phyloP scores from a whole-genome alignment of 2,329 filamentous ascomycete genomes.

The Sclerotinia sclerotiorum region DNA sequence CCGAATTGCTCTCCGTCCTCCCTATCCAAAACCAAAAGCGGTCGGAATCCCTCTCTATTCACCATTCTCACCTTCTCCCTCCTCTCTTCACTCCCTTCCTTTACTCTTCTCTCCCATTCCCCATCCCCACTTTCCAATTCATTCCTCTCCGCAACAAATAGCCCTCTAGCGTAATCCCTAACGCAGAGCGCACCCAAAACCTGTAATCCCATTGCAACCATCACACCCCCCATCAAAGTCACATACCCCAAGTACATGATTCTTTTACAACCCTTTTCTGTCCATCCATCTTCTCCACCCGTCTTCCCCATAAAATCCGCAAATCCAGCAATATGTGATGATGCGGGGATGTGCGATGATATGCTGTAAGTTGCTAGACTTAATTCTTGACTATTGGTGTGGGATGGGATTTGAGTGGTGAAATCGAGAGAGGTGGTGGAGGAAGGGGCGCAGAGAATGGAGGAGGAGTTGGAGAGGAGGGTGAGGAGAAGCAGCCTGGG shows the following conservation, averaged over 20 bases:
- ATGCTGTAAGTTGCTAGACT: not conserved
- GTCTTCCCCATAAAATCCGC: constrained; percentile 27
- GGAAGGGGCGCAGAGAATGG: not conserved
- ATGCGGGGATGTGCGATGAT: not conserved
- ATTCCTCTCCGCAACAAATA: constrained; percentile 29
- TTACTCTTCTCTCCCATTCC: not conserved
- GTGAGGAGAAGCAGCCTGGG: constrained; percentile 34
- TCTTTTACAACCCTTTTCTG: not conserved
- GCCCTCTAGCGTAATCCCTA: constrained; percentile 26
- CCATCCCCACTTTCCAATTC: not conserved
- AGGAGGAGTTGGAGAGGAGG: constrained; percentile 2
- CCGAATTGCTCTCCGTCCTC: not conserved
- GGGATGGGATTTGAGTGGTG: not conserved
- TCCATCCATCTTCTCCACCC: not conserved
- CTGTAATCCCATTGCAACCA: constrained; percentile 8
- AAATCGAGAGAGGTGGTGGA: constrained; percentile 9
- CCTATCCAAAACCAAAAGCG: not conserved
- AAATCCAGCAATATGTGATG: constrained; percentile 30
- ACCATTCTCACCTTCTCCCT: not conserved
- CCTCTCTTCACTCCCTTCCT: not conserved
- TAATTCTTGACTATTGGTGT: not conserved
- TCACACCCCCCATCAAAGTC: not conserved
- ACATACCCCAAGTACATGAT: not conserved
- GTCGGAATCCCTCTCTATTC: not conserved
- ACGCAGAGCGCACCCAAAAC: constrained; percentile 16